Evolutionary conservation across 306 rosid genomes (phyloP).

Genomic region (Fragaria iinumae): DNA sequence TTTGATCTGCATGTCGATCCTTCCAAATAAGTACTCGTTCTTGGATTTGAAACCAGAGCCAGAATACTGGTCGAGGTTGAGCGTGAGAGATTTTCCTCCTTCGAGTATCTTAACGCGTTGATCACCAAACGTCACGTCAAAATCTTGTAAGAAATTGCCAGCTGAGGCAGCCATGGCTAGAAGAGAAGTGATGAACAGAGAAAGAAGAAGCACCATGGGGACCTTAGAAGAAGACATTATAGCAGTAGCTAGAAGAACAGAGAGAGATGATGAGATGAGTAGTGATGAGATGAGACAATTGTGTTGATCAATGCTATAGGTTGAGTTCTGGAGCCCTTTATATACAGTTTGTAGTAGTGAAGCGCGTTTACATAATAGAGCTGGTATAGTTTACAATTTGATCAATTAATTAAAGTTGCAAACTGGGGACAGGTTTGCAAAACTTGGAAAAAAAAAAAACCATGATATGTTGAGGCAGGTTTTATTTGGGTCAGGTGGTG

Average conservation of each 20-base stretch:
- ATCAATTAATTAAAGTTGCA: not conserved
- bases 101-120: constrained; percentile 51
- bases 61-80: constrained; percentile 64
- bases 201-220: not conserved
- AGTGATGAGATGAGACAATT: not conserved
- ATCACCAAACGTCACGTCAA: constrained; percentile 67
- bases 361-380: not conserved
- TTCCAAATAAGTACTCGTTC: constrained; percentile 55
- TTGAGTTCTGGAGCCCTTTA: not conserved
- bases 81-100: constrained; percentile 62
- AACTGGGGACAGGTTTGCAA: constrained; percentile 8
- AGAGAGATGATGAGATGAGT: not conserved
- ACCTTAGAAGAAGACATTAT: constrained; percentile 22
- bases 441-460: not conserved
- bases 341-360: not conserved
- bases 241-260: not conserved
- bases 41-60: constrained; percentile 86
- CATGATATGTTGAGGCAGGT: not conserved
- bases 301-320: not conserved
- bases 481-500: constrained; percentile 4
- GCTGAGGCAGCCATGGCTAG: constrained; percentile 31
- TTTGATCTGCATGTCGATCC: constrained; percentile 78
- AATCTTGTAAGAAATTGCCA: constrained; percentile 57
- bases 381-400: not conserved
- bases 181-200: constrained; percentile 10